phyloP scores from a whole-genome alignment of 169 alveolate species.

The Eimeria maxima region DNA sequence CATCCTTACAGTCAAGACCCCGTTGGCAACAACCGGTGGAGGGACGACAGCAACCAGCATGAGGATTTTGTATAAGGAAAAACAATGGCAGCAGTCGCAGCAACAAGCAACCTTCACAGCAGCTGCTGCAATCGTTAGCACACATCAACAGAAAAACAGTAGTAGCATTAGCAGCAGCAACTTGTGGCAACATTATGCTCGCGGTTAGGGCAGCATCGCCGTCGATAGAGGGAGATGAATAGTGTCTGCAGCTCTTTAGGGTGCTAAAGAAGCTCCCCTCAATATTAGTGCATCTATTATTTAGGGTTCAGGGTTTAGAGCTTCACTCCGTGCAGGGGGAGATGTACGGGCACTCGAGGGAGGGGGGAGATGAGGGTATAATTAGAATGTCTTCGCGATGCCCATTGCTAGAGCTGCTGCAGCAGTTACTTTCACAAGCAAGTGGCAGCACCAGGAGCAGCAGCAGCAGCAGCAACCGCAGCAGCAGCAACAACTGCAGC shows the following conservation, averaged over 20 bases:
- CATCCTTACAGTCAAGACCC: too few relatives aligned
- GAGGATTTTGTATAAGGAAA: too few relatives aligned
- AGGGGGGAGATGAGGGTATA: neutral
- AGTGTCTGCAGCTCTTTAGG: neutral
- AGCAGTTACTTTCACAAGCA: neutral
- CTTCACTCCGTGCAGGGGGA: neutral
- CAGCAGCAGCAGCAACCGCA: constrained; percentile 4
- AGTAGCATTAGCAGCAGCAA: neutral
- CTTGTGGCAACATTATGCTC: neutral
- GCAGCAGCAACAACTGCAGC: neutral
- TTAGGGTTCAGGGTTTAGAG: neutral
- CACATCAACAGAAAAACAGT: neutral
- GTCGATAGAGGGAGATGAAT: neutral
- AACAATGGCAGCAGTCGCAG: too few relatives aligned
- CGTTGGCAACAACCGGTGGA: too few relatives aligned
- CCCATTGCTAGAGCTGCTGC: neutral
- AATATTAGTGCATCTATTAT: neutral
- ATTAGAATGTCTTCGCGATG: neutral
- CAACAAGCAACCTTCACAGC: too few relatives aligned
- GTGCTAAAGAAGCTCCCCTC: neutral
- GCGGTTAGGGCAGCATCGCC: neutral
- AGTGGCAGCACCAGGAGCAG: neutral
- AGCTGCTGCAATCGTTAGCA: too few relatives aligned
- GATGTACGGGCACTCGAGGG: neutral
- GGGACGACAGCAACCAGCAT: too few relatives aligned